Conservation (phyloP, 2,329 filamentous ascomycete species). For the Simplicillium sp. region DNA sequence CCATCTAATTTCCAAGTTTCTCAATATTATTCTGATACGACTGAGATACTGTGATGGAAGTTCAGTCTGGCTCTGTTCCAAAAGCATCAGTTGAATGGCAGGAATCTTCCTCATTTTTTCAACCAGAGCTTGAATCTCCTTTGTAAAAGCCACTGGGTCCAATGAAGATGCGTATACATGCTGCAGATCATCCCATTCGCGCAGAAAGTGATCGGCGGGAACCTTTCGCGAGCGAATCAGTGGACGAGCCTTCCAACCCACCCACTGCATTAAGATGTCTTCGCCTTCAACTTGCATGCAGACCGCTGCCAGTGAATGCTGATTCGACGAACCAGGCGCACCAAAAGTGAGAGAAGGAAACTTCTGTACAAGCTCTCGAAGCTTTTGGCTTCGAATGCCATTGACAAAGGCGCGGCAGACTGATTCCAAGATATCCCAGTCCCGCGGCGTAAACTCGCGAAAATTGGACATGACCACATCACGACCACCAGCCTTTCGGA, state of each 20-base stretch:
- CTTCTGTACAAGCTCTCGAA: constrained; percentile 33
- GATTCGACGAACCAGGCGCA: constrained; percentile 15
- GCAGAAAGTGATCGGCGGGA: constrained; percentile 25
- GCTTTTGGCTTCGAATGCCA: constrained; percentile 37
- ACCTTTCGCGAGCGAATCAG: constrained; percentile 9
- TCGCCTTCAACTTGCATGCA: constrained; percentile 49
- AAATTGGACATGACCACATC: constrained; percentile 40
- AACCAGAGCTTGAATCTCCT: constrained; percentile 37
- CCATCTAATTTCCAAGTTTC: constrained; percentile 27
- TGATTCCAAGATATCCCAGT: constrained; percentile 39
- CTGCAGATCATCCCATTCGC: constrained; percentile 36
- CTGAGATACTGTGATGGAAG: constrained; percentile 37
- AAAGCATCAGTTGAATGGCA: constrained; percentile 40
- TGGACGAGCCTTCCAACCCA: constrained; percentile 14
- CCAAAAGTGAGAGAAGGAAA: constrained; percentile 38
- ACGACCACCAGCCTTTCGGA: constrained; percentile 37
- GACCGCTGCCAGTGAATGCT: constrained; percentile 43
- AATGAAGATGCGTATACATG: constrained; percentile 26
- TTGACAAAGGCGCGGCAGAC: constrained; percentile 44
- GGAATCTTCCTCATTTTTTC: constrained; percentile 41
- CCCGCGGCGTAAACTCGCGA: constrained; percentile 28
- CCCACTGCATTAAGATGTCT: constrained; percentile 36
- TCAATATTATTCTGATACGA: constrained; percentile 23
- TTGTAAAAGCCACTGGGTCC: constrained; percentile 41
- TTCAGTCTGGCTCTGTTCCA: constrained; percentile 46